Percentiles rank a stretch among this genome's conserved stretches.
Conservation (phyloP, 306 rosid species). For the Phaseolus lunatus region DNA sequence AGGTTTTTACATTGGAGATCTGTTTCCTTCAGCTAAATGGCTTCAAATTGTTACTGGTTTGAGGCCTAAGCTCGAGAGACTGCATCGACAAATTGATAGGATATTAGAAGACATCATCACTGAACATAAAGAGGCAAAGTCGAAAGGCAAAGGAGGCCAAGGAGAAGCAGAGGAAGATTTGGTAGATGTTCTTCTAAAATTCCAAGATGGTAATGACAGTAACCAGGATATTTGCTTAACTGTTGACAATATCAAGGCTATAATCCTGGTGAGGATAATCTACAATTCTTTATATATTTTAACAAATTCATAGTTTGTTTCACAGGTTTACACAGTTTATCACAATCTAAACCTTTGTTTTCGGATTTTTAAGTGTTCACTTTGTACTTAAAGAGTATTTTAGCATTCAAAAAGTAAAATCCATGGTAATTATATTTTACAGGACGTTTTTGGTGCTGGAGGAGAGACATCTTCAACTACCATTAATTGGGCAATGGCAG, state of each 20-base stretch:
- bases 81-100: background rate
- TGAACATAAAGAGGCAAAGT: background rate
- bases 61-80: background rate
- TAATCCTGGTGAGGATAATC: conserved; percentile 6
- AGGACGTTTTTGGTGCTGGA: conserved; percentile 44
- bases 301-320: too few relatives aligned
- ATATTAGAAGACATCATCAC: background rate
- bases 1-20: conserved; percentile 45
- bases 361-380: too few relatives aligned
- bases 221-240: background rate
- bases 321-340: too few relatives aligned
- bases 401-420: background rate
- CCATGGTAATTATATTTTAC: background rate
- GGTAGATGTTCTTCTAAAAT: conserved; percentile 3
- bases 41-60: conserved; percentile 42
- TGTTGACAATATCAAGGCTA: background rate
- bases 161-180: conserved; percentile 2
- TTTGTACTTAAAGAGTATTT: too few relatives aligned
- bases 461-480: conserved; percentile 50
- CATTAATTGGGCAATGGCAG: conserved; percentile 45
- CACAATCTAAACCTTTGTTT: background rate
- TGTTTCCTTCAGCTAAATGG: conserved; percentile 54
- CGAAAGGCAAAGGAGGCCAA: background rate
- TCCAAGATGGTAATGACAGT: background rate
- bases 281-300: too few relatives aligned